Evolutionary conservation across 2,329 filamentous ascomycete species (phyloP).

Genomic region (Ophioceras dolichostomum): DNA sequence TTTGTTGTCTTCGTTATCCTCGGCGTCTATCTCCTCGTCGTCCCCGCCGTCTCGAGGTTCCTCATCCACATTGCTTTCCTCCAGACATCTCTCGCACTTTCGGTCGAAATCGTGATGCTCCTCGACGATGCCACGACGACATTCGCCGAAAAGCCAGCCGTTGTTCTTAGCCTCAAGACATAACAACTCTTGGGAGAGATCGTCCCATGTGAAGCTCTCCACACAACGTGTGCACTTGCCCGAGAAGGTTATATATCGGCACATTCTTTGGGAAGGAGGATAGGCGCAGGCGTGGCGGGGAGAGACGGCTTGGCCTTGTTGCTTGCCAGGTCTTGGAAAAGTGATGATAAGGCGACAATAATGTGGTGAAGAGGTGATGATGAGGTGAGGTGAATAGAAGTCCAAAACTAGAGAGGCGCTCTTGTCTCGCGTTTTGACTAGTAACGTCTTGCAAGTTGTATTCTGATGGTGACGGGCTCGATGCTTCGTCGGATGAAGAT

Average conservation of each 20-base stretch:
- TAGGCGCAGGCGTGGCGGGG: too few species aligned
- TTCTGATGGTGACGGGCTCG: too few species aligned
- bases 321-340: too few species aligned
- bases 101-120: constrained; percentile 34
- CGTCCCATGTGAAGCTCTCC: constrained; percentile 26
- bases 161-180: constrained; percentile 38
- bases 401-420: too few species aligned
- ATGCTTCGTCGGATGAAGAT: too few species aligned
- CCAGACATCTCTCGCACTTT: constrained; percentile 30
- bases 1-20: neutral
- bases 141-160: constrained; percentile 30
- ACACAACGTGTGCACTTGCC: constrained; percentile 31
- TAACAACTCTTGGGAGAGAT: constrained; percentile 31
- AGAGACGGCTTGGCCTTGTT: too few species aligned
- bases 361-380: too few species aligned
- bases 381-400: too few species aligned
- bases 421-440: too few species aligned
- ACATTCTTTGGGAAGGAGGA: constrained; percentile 24
- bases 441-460: too few species aligned
- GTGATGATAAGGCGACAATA: too few species aligned
- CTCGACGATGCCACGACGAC: constrained; percentile 23
- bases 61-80: constrained; percentile 28
- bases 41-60: constrained; percentile 21
- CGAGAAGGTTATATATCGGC: constrained; percentile 30
- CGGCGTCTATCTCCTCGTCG: constrained; percentile 15